A percentile compares a stretch with the other conserved stretches of the same genome.
Conservation (phyloP, 192 early-diverging fungal genomes). For the Podila minutissima region DNA sequence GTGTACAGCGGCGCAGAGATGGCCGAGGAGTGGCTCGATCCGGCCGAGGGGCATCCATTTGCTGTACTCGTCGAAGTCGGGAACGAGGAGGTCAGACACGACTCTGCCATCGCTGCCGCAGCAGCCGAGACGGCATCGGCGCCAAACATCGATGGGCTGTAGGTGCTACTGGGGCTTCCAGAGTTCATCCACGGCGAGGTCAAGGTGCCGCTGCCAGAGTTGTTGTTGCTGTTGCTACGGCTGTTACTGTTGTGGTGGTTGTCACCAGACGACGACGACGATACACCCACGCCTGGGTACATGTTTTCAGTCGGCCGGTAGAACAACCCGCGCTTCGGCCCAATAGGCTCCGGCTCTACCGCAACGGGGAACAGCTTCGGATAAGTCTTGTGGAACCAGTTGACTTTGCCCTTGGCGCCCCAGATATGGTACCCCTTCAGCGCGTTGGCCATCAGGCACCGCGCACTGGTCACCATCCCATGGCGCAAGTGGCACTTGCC, state of each 20-base stretch:
- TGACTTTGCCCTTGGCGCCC: slow-evolving; percentile 46
- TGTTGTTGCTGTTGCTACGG: not conserved
- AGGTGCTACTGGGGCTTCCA: slow-evolving; percentile 14
- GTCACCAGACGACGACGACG: not conserved
- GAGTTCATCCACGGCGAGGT: slow-evolving; percentile 32
- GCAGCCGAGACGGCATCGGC: slow-evolving; percentile 16
- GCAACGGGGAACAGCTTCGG: slow-evolving; percentile 19
- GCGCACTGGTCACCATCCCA: slow-evolving; percentile 26
- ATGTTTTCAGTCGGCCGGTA: slow-evolving; percentile 15
- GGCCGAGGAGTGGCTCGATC: not conserved
- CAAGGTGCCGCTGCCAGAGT: not conserved
- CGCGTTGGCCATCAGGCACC: slow-evolving; percentile 27
- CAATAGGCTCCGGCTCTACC: slow-evolving; percentile 3
- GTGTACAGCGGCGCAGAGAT: slow-evolving; percentile 28
- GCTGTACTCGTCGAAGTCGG: not conserved
- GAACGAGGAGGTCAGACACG: slow-evolving; percentile 12
- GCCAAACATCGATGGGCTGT: slow-evolving; percentile 19
- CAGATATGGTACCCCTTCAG: slow-evolving; percentile 29
- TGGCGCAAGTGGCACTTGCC: slow-evolving; percentile 27
- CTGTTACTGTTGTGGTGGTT: not conserved
- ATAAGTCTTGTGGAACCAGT: slow-evolving; percentile 29
- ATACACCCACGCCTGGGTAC: not conserved
- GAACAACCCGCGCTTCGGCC: slow-evolving; percentile 15
- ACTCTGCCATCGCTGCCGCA: slow-evolving; percentile 19
- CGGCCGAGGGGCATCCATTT: not conserved